A percentile compares a stretch with the other conserved stretches of the same genome.
These are phyloP conservation scores for Aaosphaeria arxii DNA, from an alignment of 2,329 filamentous ascomycete species.

Conservation along the genomic window DNA sequence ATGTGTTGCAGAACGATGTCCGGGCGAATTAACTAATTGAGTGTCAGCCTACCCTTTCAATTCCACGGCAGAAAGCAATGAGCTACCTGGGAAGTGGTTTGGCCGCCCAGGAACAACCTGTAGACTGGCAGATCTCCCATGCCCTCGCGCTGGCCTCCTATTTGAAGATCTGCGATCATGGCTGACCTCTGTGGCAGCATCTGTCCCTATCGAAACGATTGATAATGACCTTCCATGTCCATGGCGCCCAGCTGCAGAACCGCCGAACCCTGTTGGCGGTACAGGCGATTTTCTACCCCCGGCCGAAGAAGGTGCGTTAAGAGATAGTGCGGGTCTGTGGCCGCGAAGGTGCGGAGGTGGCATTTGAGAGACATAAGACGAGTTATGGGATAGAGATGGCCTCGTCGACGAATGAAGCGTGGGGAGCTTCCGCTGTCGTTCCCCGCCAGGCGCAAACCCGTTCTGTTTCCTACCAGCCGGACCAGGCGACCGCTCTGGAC, in stretches of 20 bases:
- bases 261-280: slow-evolving; percentile 20
- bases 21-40: slow-evolving; percentile 25
- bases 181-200: slow-evolving; percentile 31
- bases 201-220: slow-evolving; percentile 49
- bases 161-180: slow-evolving; percentile 21
- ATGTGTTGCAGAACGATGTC: slow-evolving; percentile 32
- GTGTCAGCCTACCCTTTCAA: slow-evolving; percentile 11
- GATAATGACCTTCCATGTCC: slow-evolving; percentile 47
- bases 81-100: slow-evolving; percentile 30
- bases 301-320: slow-evolving; percentile 44
- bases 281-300: slow-evolving; percentile 24
- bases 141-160: slow-evolving; percentile 57
- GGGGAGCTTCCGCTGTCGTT: slow-evolving; percentile 38
- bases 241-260: slow-evolving; percentile 15
- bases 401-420: slow-evolving; percentile 34
- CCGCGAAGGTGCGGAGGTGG: slow-evolving; percentile 45
- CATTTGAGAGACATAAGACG: slow-evolving; percentile 28
- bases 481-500: slow-evolving; percentile 27
- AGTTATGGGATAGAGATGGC: slow-evolving; percentile 35
- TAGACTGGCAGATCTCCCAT: slow-evolving; percentile 76
- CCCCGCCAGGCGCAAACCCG: slow-evolving; percentile 32
- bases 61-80: neutral
- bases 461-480: slow-evolving; percentile 27
- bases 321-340: slow-evolving; percentile 66
- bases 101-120: slow-evolving; percentile 61